phyloP scores from a whole-genome alignment of 352 stramenopile species.

The Globisporangium lucens region DNA sequence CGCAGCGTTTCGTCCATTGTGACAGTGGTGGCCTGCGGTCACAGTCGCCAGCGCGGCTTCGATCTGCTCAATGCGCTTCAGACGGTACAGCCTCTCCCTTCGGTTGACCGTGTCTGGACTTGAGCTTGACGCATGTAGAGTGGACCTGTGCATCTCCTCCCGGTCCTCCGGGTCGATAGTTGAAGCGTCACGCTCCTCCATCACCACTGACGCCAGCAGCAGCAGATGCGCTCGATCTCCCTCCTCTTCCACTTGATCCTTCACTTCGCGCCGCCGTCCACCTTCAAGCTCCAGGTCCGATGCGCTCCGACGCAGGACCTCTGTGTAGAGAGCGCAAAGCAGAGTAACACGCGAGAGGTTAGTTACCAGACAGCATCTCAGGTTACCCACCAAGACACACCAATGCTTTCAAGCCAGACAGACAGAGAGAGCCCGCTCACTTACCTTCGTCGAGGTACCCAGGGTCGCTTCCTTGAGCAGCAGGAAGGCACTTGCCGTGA shows the following conservation, averaged over 20 bases:
- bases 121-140: background rate
- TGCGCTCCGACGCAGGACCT: background rate
- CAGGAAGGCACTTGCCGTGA: constrained; percentile 20
- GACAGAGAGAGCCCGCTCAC: background rate
- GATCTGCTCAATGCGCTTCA: constrained; percentile 30
- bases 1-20: no score
- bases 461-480: constrained; percentile 39
- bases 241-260: background rate
- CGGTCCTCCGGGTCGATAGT: background rate
- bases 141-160: background rate
- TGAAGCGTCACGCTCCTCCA: constrained; percentile 1
- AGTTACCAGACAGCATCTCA: background rate
- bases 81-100: constrained; percentile 17
- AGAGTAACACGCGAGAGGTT: background rate
- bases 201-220: background rate
- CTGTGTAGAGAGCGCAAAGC: background rate
- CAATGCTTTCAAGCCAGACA: background rate
- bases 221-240: background rate
- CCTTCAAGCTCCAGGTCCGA: background rate
- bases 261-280: background rate
- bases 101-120: background rate
- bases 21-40: no score
- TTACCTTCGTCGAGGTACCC: constrained; percentile 37
- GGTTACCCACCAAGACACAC: background rate
- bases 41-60: constrained; percentile 16